These are phyloP conservation scores for Astrocystis sublimbata DNA, from an alignment of 495 filamentous ascomycete species.

Conservation along the genomic window DNA sequence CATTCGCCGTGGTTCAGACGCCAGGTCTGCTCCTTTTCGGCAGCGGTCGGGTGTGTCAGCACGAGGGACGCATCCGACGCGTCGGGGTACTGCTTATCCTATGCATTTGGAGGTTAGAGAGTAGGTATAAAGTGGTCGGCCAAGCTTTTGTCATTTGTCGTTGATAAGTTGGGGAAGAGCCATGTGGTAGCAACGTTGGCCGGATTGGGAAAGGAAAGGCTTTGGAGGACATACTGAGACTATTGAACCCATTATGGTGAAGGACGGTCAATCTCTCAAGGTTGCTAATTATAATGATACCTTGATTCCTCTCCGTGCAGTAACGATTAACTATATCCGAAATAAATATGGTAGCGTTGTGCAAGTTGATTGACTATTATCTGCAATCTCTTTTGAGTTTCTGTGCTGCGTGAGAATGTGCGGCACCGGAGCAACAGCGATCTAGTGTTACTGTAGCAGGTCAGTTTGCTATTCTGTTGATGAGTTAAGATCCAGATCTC, in stretches of 20 bases:
- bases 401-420: neutral
- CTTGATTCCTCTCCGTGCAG: neutral
- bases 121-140: neutral
- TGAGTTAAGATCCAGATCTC: neutral
- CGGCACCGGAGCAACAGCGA: neutral
- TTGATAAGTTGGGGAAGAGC: too few species aligned
- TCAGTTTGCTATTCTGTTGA: neutral
- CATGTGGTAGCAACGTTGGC: neutral
- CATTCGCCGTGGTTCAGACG: conserved; percentile 69
- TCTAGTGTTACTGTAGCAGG: neutral
- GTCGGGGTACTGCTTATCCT: conserved; percentile 49
- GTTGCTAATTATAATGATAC: neutral
- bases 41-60: conserved; percentile 66
- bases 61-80: conserved; percentile 61
- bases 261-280: neutral
- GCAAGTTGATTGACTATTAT: neutral
- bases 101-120: neutral
- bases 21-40: conserved; percentile 65
- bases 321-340: neutral
- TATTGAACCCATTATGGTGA: conserved; percentile 33
- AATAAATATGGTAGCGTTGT: neutral
- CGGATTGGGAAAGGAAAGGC: neutral
- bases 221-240: neutral
- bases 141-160: neutral
- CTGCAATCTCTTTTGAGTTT: neutral